Evolutionary conservation across 768 basidiomycete species (phyloP).

Genomic region (Rhizopogon rudus): DNA sequence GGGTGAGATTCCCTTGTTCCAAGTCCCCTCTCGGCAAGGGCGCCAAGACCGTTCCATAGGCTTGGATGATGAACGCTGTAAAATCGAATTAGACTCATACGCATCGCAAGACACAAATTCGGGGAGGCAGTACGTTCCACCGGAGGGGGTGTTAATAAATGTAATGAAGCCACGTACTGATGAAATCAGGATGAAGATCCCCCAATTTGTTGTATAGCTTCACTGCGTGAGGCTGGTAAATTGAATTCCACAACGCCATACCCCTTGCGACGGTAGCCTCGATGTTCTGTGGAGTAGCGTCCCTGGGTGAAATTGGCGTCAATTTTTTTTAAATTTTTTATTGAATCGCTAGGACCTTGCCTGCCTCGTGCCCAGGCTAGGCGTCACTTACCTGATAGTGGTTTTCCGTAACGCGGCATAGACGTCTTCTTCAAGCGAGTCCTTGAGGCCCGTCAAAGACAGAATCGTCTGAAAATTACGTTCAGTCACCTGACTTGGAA

Average conservation of each 20-base stretch:
- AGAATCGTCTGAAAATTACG: constrained; percentile 61
- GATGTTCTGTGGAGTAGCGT: constrained; percentile 57
- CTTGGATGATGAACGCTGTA: constrained; percentile 81
- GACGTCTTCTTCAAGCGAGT: constrained; percentile 79
- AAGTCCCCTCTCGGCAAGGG: constrained; percentile 64
- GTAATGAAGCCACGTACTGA: constrained; percentile 55
- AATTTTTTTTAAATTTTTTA: too few species aligned
- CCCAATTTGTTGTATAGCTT: constrained; percentile 86
- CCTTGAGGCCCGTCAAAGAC: constrained; percentile 69
- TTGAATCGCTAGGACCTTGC: constrained; percentile 3
- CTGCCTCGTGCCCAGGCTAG: constrained; percentile 6
- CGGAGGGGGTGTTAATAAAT: constrained; percentile 25
- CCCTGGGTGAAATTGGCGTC: constrained; percentile 32
- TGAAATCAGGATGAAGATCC: constrained; percentile 91
- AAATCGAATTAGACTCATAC: constrained; percentile 14
- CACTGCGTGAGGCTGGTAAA: constrained; percentile 85
- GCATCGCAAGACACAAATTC: constrained; percentile 25
- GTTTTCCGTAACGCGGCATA: constrained; percentile 61
- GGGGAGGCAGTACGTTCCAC: constrained; percentile 27
- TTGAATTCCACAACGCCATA: constrained; percentile 72
- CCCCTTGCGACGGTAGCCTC: constrained; percentile 68
- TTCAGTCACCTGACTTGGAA: constrained; percentile 3
- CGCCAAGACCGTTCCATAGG: constrained; percentile 74
- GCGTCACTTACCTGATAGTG: constrained; percentile 54
- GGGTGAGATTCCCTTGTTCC: constrained; percentile 80